Evolutionary conservation across 1,284 basidiomycete species (phyloP).

Genomic region (Laetiporus sulphureus): DNA sequence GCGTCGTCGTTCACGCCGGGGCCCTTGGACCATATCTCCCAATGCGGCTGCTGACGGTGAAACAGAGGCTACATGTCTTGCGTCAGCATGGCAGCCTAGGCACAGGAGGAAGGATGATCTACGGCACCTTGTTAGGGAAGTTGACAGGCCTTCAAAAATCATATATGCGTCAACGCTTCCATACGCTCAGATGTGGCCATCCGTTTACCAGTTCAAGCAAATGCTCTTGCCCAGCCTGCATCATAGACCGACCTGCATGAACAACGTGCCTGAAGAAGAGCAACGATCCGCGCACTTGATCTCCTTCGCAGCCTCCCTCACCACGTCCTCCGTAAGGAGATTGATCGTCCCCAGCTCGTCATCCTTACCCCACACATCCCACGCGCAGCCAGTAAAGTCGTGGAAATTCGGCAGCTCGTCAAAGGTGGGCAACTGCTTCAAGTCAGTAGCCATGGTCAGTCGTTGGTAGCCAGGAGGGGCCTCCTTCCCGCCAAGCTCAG

Average conservation of each 20-base stretch:
- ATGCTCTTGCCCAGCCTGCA: slow-evolving; percentile 48
- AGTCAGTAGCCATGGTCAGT: background rate
- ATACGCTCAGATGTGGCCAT: no score
- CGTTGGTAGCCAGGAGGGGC: no score
- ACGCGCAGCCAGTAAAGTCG: slow-evolving; percentile 57
- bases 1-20: slow-evolving; percentile 47
- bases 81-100: background rate
- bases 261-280: no score
- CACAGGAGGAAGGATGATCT: background rate
- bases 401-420: slow-evolving; percentile 57
- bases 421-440: slow-evolving; percentile 44
- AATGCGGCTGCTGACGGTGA: slow-evolving; percentile 44
- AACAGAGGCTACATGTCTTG: slow-evolving; percentile 43
- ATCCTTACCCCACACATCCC: slow-evolving; percentile 65
- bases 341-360: slow-evolving; percentile 72
- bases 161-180: slow-evolving; percentile 2
- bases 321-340: slow-evolving; percentile 57
- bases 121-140: slow-evolving; percentile 51
- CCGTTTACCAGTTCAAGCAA: slow-evolving; percentile 60
- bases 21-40: slow-evolving; percentile 25
- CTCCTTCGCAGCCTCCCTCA: slow-evolving; percentile 53
- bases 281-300: slow-evolving; percentile 44
- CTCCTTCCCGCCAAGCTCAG: no score
- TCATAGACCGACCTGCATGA: no score
- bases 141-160: slow-evolving; percentile 49